Evolutionary conservation across 805 yeast species (phyloP).

Genomic region (Lipomyces anomalus): DNA sequence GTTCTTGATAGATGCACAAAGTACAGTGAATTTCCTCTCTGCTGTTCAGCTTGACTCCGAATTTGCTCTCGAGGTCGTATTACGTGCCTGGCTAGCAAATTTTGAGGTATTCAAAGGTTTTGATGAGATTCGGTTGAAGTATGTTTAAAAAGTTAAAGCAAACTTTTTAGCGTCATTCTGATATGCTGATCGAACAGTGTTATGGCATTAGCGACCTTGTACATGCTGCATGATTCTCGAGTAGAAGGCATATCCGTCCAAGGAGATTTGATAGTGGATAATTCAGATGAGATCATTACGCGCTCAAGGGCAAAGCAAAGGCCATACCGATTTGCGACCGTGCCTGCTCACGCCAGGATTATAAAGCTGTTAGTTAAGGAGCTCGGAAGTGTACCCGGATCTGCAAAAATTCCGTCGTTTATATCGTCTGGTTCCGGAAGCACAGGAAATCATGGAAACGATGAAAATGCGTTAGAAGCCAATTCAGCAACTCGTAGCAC

Average conservation of each 20-base stretch:
- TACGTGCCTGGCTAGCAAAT: slow-evolving; percentile 77
- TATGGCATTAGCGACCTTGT: slow-evolving; percentile 66
- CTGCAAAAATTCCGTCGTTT: slow-evolving; percentile 41
- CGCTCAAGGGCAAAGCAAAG: slow-evolving; percentile 67
- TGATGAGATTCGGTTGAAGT: slow-evolving; percentile 55
- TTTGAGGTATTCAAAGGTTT: slow-evolving; percentile 78
- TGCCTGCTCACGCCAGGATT: slow-evolving; percentile 68
- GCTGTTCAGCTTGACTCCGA: slow-evolving; percentile 21
- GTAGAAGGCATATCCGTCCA: slow-evolving; percentile 54
- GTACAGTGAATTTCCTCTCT: slow-evolving; percentile 58
- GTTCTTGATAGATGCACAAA: slow-evolving; percentile 54
- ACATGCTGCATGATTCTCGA: slow-evolving; percentile 49
- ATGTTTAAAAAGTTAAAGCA: neutral
- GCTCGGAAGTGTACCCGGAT: slow-evolving; percentile 55
- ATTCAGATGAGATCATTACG: slow-evolving; percentile 62
- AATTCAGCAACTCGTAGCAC: no score
- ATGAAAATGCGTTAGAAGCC: no score
- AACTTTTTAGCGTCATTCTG: neutral
- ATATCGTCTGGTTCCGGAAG: slow-evolving; percentile 32
- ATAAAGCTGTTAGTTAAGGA: slow-evolving; percentile 66
- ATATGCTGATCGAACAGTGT: slow-evolving; percentile 39
- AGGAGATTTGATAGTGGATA: slow-evolving; percentile 66
- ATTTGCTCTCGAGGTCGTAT: slow-evolving; percentile 49
- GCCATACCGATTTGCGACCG: slow-evolving; percentile 55
- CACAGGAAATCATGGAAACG: slow-evolving; percentile 16